A percentile compares a stretch with the other conserved stretches of the same genome.
These are phyloP conservation scores for Rickenella mellea DNA, from an alignment of 768 basidiomycete genomes.

Conservation along the genomic window DNA sequence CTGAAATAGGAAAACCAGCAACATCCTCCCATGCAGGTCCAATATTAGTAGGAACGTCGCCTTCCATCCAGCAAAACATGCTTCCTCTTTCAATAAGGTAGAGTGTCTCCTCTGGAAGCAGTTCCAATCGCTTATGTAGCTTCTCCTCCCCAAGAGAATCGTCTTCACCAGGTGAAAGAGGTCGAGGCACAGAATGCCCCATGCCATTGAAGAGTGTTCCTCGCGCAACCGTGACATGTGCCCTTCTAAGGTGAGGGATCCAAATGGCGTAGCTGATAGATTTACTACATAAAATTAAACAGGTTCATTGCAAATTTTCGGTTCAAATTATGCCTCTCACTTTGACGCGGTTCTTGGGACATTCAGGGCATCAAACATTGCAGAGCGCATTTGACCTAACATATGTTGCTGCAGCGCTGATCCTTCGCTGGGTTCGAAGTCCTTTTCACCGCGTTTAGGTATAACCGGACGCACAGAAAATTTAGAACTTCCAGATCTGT, in stretches of 20 bases:
- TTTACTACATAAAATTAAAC: constrained; percentile 38
- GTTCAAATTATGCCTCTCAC: constrained; percentile 28
- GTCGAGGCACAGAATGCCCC: constrained; percentile 67
- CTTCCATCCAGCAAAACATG: constrained; percentile 72
- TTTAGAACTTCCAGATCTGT: constrained; percentile 14
- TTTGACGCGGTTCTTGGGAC: constrained; percentile 68
- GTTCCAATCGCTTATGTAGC: constrained; percentile 59
- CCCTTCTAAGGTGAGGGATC: constrained; percentile 55
- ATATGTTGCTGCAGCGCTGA: constrained; percentile 75
- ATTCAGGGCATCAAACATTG: constrained; percentile 79
- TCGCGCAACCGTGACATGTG: constrained; percentile 59
- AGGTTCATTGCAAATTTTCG: not conserved
- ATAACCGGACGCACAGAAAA: constrained; percentile 53
- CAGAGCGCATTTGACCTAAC: constrained; percentile 67
- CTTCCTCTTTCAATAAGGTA: constrained; percentile 90
- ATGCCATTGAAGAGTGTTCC: constrained; percentile 80
- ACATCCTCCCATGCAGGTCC: constrained; percentile 27
- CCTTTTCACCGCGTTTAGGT: constrained; percentile 95
- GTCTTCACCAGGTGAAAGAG: constrained; percentile 5
- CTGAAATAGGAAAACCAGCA: constrained; percentile 71
- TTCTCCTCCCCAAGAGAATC: constrained; percentile 25
- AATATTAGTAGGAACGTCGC: constrained; percentile 15
- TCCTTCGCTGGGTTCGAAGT: constrained; percentile 80
- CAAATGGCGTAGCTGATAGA: constrained; percentile 74
- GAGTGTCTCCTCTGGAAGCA: constrained; percentile 91